These are phyloP conservation scores for Dicorynia guianensis DNA, from an alignment of 306 rosid species.

Conservation along the genomic window DNA sequence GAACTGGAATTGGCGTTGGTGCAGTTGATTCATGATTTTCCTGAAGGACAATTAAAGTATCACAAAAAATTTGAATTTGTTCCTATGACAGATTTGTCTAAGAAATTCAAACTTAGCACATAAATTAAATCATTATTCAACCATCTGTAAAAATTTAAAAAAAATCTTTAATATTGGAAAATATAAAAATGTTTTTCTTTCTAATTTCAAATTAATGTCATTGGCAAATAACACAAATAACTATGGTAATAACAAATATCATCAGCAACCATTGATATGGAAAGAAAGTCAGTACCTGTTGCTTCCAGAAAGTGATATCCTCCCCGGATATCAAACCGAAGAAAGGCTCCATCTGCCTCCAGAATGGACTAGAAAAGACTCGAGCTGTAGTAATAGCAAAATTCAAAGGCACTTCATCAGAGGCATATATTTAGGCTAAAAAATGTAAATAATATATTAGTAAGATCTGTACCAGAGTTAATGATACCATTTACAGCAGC, in stretches of 20 bases:
- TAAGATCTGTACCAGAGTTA: constrained; percentile 67
- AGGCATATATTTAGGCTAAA: constrained; percentile 30
- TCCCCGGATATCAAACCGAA: constrained; percentile 74
- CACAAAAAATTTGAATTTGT: constrained; percentile 28
- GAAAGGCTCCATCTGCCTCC: constrained; percentile 90
- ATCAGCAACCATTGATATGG: constrained; percentile 9
- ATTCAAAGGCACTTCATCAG: constrained; percentile 45
- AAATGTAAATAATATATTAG: constrained; percentile 38
- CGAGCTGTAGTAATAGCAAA: constrained; percentile 62
- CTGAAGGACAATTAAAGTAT: constrained; percentile 53
- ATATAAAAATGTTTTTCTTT: too few species aligned
- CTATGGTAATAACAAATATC: constrained; percentile 11
- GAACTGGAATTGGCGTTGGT: constrained; percentile 46
- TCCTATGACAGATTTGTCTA: constrained; percentile 26
- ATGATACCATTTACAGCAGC: constrained; percentile 86
- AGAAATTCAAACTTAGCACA: constrained; percentile 26
- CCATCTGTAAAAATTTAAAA: neutral
- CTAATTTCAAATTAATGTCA: too few species aligned
- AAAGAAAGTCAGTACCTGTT: constrained; percentile 65
- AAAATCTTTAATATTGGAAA: too few species aligned
- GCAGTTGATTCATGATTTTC: constrained; percentile 64
- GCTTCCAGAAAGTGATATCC: constrained; percentile 74
- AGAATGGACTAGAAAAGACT: constrained; percentile 71
- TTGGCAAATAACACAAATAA: neutral
- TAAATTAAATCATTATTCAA: constrained; percentile 24